Percentiles rank a stretch among this genome's conserved stretches.
These are phyloP conservation scores for Botrytis sinoallii DNA, from an alignment of 2,329 filamentous ascomycete species.

Conservation along the genomic window DNA sequence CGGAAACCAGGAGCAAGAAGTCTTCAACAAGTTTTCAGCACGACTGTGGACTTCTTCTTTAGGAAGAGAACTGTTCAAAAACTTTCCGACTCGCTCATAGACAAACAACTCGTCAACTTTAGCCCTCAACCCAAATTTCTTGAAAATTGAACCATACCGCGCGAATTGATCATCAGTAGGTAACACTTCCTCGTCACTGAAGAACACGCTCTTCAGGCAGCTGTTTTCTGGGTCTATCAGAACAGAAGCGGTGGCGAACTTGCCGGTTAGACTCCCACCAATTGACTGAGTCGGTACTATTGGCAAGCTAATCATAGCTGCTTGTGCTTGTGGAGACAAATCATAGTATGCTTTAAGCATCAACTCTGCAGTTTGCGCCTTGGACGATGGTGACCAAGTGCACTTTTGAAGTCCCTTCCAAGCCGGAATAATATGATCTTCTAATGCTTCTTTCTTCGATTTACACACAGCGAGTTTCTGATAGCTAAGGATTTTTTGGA, in stretches of 20 bases:
- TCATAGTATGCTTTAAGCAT: conserved; percentile 24
- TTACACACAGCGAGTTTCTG: conserved; percentile 22
- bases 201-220: conserved; percentile 27
- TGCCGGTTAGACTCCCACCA: conserved; percentile 20
- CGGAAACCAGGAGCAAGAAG: conserved; percentile 17
- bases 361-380: conserved; percentile 23
- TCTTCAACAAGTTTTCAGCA: conserved; percentile 19
- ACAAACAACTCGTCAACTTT: conserved; percentile 27
- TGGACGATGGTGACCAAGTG: conserved; percentile 21
- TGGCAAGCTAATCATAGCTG: conserved; percentile 23
- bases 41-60: conserved; percentile 10
- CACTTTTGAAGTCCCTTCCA: conserved; percentile 22
- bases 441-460: conserved; percentile 15
- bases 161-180: conserved; percentile 26
- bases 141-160: conserved; percentile 25
- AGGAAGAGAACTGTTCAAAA: conserved; percentile 20
- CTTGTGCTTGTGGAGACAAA: conserved; percentile 16
- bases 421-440: conserved; percentile 28
- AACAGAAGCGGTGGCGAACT: conserved; percentile 24
- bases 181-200: conserved; percentile 32
- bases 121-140: conserved; percentile 27
- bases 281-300: conserved; percentile 27
- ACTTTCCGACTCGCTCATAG: conserved; percentile 21
- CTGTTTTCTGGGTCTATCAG: conserved; percentile 27
- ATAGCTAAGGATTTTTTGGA: conserved; percentile 16